Base-by-base conservation (phyloP, 495 filamentous ascomycete genomes). In the Penicillium cinerascens region DNA sequence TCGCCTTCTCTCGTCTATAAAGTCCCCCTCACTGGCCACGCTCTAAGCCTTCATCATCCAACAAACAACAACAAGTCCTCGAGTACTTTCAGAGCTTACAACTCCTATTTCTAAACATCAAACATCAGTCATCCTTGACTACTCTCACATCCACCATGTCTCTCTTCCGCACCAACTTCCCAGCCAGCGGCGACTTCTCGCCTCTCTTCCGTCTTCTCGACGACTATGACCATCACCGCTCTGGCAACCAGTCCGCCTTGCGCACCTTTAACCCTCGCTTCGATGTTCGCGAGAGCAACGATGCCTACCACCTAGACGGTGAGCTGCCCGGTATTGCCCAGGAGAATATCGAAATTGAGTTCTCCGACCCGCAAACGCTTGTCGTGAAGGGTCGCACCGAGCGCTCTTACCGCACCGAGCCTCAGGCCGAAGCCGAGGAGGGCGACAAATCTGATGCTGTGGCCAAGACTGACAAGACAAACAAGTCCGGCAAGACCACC, bases 241-340 rank as follows among this genome's bases (percentile, higher is more conserved):
- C 66, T 33, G 56, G 41, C 48, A 45, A 49, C 45, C 56, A 54
- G 41, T 17, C 59, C 7, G 7, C 26, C 11, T 29, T 62, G 25
- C 70, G 69, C 42, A 70, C 79, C 33, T 92, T 91, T 74, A 69
- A 76, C 5, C 89, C 89, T 23, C 82, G 83, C 61, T 96, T 97
- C 71, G 92, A 97, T 67, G 76, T 96, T 51, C 81, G 79, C 54
- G 91, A 96, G 72, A 77, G 74, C 20, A 73, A 79, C 41, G 68
- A 83, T 6, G 69, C 74, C 58, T 97, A 92, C 72, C 86, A 92
- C 62, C 82, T 97, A 4, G 86, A 95, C 65, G 92, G 90, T 62
- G 92, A 97, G 72, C 81, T 97, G 0, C 89, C 92, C 0, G 92
- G 92, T 23, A 75, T 92, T 45, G 79, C 86, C 39, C 87, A 89